phyloP scores from a whole-genome alignment of 495 filamentous ascomycete species.

The Penicillium canariense region DNA sequence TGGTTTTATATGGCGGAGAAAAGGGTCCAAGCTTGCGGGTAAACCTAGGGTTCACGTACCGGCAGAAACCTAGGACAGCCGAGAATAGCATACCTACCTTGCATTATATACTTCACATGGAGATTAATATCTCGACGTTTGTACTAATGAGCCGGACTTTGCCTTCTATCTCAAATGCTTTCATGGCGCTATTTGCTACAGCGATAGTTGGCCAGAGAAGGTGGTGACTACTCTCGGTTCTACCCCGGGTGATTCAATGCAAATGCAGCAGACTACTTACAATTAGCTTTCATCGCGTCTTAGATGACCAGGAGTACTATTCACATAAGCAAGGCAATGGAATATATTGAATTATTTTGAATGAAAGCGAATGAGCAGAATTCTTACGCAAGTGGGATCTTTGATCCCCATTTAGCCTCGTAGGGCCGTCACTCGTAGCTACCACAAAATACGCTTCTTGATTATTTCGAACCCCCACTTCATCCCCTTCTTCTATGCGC shows the following conservation, averaged over 20 bases:
- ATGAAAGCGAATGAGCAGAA: too few species aligned
- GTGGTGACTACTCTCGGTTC: neutral
- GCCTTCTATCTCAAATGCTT: neutral
- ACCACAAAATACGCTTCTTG: too few species aligned
- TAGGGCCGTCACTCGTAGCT: too few species aligned
- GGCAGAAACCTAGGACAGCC: neutral
- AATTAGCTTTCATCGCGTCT: neutral
- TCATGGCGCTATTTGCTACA: neutral
- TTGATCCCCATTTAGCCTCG: too few species aligned
- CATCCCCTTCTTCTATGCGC: too few species aligned
- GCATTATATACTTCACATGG: neutral
- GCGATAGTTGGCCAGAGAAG: neutral
- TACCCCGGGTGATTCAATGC: neutral
- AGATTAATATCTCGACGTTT: neutral
- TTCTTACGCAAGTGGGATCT: too few species aligned
- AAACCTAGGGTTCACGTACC: neutral
- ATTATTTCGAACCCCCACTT: too few species aligned
- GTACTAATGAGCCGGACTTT: too few species aligned
- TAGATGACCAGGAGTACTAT: neutral
- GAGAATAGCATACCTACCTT: neutral
- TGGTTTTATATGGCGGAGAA: neutral
- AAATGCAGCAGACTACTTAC: neutral
- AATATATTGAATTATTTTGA: too few species aligned
- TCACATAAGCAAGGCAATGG: neutral
- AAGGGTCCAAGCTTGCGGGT: neutral